Conservation (phyloP, 495 filamentous ascomycete genomes). For the Aeminium ludgeri region DNA sequence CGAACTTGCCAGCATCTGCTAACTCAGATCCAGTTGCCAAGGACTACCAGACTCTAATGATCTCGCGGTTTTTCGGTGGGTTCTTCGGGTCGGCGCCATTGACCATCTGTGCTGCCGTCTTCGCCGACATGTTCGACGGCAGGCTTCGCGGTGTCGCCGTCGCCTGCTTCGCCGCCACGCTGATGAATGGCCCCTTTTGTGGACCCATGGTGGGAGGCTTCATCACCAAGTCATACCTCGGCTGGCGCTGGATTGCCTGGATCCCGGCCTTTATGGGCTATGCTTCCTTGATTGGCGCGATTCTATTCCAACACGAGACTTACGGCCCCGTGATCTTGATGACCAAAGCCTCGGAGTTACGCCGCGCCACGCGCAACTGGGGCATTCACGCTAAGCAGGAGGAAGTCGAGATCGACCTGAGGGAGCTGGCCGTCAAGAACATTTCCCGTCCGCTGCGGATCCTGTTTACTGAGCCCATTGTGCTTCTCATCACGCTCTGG, state of each 20-base stretch:
- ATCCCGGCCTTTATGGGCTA: constrained; percentile 41
- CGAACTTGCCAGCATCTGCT: too few species aligned
- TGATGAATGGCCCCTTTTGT: constrained; percentile 19
- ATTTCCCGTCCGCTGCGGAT: constrained; percentile 16
- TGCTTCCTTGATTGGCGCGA: constrained; percentile 29
- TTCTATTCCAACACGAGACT: constrained; percentile 43
- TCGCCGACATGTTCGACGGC: constrained; percentile 35
- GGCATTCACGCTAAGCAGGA: constrained; percentile 42
- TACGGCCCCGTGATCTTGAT: constrained; percentile 38
- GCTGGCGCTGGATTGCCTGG: constrained; percentile 37
- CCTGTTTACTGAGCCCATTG: constrained; percentile 20
- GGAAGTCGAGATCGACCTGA: constrained; percentile 32
- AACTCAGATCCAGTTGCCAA: constrained; percentile 8
- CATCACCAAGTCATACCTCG: constrained; percentile 20
- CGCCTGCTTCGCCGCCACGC: constrained; percentile 12
- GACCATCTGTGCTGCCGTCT: constrained; percentile 32
- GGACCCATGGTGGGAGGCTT: constrained; percentile 23
- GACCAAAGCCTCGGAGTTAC: constrained; percentile 37
- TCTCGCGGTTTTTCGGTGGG: constrained; percentile 36
- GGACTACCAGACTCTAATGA: constrained; percentile 32
- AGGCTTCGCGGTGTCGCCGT: constrained; percentile 12
- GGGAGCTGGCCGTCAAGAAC: constrained; percentile 13
- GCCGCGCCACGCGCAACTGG: constrained; percentile 45
- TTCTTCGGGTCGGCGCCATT: constrained; percentile 34
- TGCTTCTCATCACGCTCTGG: constrained; percentile 16